Evolutionary conservation across 805 yeast species (phyloP), one percentile per base, ranked within the genome.

Genomic region (Lachancea kluyveri): DNA sequence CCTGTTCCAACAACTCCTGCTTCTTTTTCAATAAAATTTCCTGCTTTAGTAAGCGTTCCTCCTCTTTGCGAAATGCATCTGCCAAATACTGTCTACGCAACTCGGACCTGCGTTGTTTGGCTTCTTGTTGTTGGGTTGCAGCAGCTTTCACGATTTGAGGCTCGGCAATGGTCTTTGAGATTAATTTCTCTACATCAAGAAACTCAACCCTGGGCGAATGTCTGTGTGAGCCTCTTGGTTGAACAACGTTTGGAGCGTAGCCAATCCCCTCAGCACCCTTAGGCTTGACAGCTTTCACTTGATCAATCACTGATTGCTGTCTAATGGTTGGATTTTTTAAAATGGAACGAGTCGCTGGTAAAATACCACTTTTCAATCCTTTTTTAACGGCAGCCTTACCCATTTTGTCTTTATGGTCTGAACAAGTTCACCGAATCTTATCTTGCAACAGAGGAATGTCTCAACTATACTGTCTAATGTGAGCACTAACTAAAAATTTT

Each of bases 311-410:
- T 8, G 39, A 36, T 52, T 40, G 37, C 18, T 75, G 78, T 41
- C 70, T 68, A 28, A 68, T 65, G 1, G 67, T 59, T 4, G 87
- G 84, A 34, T 73, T 72, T 47, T 77, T 82, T 60, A 88, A 74
- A 18, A 85, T 76, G 23, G 78, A 74, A 48, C 95, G 77, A 7
- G 84, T 77, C 34, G 62, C 66, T 28, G 96, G 96, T 42, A 88
- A 67, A 30, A 84, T 67, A 54, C 96, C 96, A 29, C 90, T 79
- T 58, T 81, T 80, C 39, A 64, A 62, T 3, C 73, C 74, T 35
- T 60, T 61, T 42, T 63, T 68, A 4, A 67, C 64, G 18, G 62
- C 54, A 25, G 67, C 65, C 46, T 66, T 69, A 38, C 70, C 72
- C 76, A 70, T 70, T 24, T 27, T 37, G 15, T 4, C n/a, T n/a